phyloP scores from a whole-genome alignment of 345 rosid species.

The Eucalyptus victrix region DNA sequence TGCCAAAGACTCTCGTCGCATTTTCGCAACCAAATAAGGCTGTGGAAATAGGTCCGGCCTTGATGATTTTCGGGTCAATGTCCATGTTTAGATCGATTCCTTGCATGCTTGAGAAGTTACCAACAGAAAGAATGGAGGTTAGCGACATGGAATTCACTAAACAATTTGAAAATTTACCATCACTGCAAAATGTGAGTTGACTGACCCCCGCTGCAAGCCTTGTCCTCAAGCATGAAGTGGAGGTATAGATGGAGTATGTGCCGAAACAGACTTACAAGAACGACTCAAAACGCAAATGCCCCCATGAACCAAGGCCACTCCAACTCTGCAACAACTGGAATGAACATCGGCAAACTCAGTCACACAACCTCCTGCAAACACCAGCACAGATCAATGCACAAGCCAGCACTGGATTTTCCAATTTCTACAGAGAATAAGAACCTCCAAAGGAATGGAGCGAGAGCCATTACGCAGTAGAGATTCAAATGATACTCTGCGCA shows the following conservation, averaged over 20 bases:
- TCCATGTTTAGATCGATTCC: background rate
- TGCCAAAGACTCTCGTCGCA: no score
- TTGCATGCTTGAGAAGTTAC: background rate
- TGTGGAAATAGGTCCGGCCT: background rate
- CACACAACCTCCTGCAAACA: background rate
- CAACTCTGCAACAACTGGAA: background rate
- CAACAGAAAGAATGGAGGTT: background rate
- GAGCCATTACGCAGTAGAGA: background rate
- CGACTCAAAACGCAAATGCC: background rate
- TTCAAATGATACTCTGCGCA: background rate
- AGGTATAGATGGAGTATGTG: background rate
- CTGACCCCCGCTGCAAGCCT: background rate
- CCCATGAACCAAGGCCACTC: background rate
- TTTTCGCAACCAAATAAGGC: background rate
- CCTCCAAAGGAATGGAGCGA: background rate
- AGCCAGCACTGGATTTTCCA: background rate
- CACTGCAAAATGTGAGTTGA: background rate
- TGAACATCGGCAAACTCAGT: background rate
- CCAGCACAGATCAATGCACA: background rate
- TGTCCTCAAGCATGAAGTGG: background rate
- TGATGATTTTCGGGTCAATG: background rate
- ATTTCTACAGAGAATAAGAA: background rate
- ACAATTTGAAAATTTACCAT: background rate
- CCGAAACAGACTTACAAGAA: background rate
- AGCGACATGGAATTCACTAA: background rate